Base-by-base conservation (phyloP, 805 yeast genomes). In the Metschnikowia proteae region DNA sequence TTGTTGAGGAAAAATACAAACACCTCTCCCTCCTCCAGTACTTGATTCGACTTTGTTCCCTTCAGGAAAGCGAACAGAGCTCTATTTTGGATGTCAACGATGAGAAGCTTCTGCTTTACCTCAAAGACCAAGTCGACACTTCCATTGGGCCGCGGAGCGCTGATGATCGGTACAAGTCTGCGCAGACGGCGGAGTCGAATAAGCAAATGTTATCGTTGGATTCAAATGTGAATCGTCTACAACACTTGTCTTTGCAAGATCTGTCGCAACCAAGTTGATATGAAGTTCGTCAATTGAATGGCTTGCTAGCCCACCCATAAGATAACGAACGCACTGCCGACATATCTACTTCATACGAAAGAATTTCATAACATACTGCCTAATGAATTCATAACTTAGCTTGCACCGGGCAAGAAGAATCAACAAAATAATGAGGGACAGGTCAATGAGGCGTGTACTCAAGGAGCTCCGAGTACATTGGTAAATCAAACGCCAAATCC, bases 21-120 rank as follows among this genome's bases (percentile, higher is more conserved):
- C 70, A 80, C 2, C 67, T 85, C 17, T 78, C 88, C 0, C 62
- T 85, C 17, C 63, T 86, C 2, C 90, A 87, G 60, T 86, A 85
- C 55, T 50, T 86, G 5, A 57, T 85, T 0, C 66, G 92, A 36
- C 67, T 86, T 11, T 63, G 78, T 10, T 79, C 83, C 0, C 64
- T 86, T 11, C 90, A 86, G 59, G 68, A 76, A 9, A 78, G 70
- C 50, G 90, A 84, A 56, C 81, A 79, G 51, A 66, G 61, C 26
- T 71, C 83, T 1, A 64, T 84, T 3, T 59, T 80, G 6, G 67
- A 78, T 6, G 76, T 82, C 7, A 75, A 76, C n/a, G 94, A 87
- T 60, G 92, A 86, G 60, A 73, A 84, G 31, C 65, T 86, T 8
- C 65, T 82, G 3, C 57, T 83, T 1, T 86, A 83, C 54, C 64